Conservation (phyloP, 305 asterid genomes). For the Fraxinus xanthoxyloides region DNA sequence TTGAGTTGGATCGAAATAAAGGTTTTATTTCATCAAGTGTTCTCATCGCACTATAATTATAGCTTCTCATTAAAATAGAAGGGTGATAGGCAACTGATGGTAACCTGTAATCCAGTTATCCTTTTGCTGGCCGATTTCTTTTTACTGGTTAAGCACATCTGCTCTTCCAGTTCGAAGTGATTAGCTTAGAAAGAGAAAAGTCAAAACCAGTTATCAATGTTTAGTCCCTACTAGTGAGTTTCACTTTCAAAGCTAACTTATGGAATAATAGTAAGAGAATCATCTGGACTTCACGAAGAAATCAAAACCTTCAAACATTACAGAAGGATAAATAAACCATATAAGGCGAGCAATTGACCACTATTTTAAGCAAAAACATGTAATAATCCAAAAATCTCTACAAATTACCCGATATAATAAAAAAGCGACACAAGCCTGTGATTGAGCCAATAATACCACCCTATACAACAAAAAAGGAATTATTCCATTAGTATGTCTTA, state of each 20-base stretch:
- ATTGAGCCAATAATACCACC: slow-evolving; percentile 80
- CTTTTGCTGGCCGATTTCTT: slow-evolving; percentile 80
- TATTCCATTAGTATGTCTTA: background rate
- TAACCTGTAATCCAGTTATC: slow-evolving; percentile 91
- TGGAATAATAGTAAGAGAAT: background rate
- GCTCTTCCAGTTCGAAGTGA: slow-evolving; percentile 61
- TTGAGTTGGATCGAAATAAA: background rate
- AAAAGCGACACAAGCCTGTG: slow-evolving; percentile 67
- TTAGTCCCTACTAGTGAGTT: background rate
- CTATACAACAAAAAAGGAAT: slow-evolving; percentile 39
- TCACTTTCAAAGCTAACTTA: background rate
- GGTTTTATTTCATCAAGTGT: background rate
- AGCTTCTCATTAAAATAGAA: background rate
- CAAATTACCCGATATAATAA: slow-evolving; percentile 61
- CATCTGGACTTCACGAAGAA: background rate
- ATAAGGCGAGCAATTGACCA: background rate
- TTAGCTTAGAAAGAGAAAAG: slow-evolving; percentile 46
- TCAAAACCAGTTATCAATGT: background rate
- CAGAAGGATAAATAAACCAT: background rate
- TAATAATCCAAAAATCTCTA: slow-evolving; percentile 3
- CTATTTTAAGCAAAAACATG: background rate
- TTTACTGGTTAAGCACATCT: slow-evolving; percentile 59
- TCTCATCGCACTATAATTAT: background rate
- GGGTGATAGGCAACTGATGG: slow-evolving; percentile 12
- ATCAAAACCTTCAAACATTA: background rate